A percentile compares a stretch with the other conserved stretches of the same genome.
Conservation (phyloP, 2,329 filamentous ascomycete species). For the Fusarium sterilihyphosum region DNA sequence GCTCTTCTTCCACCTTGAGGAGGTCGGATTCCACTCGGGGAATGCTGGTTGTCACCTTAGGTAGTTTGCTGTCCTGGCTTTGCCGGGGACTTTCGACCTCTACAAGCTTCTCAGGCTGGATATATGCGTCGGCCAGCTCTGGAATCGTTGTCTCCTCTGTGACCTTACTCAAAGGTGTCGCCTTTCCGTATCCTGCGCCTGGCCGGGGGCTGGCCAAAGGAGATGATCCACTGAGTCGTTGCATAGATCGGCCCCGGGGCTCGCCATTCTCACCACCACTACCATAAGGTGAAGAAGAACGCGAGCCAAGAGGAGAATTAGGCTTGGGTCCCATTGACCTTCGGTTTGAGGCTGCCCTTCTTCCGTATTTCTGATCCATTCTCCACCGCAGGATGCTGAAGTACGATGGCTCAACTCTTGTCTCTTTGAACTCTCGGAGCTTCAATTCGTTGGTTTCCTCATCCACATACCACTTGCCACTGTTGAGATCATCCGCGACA, state of each 20-base stretch:
- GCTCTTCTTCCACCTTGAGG: slow-evolving; percentile 43
- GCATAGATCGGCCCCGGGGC: slow-evolving; percentile 75
- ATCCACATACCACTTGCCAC: slow-evolving; percentile 90
- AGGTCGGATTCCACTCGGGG: slow-evolving; percentile 49
- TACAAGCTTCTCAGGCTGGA: slow-evolving; percentile 62
- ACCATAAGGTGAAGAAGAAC: slow-evolving; percentile 69
- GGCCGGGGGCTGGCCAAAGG: slow-evolving; percentile 71
- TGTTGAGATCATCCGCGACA: slow-evolving; percentile 89
- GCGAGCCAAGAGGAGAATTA: slow-evolving; percentile 59
- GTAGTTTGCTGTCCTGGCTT: slow-evolving; percentile 54
- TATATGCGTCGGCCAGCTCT: slow-evolving; percentile 50
- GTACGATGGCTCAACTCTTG: slow-evolving; percentile 90
- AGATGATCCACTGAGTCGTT: slow-evolving; percentile 73
- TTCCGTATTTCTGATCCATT: slow-evolving; percentile 92
- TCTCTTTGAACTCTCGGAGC: slow-evolving; percentile 88
- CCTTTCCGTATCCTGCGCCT: slow-evolving; percentile 65
- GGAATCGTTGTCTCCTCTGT: slow-evolving; percentile 70
- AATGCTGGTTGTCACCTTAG: slow-evolving; percentile 47
- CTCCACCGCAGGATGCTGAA: slow-evolving; percentile 96
- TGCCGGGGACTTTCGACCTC: slow-evolving; percentile 65
- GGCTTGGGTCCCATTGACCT: slow-evolving; percentile 60
- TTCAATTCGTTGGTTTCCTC: slow-evolving; percentile 93
- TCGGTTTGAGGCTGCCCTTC: slow-evolving; percentile 63
- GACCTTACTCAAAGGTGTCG: slow-evolving; percentile 76
- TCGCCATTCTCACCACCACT: slow-evolving; percentile 71